phyloP scores from a whole-genome alignment of 164 flowering plant species.

The Vitis vinifera region ASM3070453v1 NC_081809.1:25602001-25602500 shows the following conservation, averaged over 20 bases:
- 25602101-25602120: too few species aligned
- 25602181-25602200: not conserved
- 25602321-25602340: not conserved
- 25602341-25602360: too few species aligned
- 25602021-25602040: too few species aligned
- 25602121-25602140: too few species aligned
- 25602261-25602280: not conserved
- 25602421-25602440: not conserved
- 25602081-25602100: too few species aligned
- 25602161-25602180: not conserved
- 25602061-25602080: not conserved
- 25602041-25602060: not conserved
- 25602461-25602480: not conserved
- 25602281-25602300: not conserved
- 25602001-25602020: too few species aligned
- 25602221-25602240: not conserved
- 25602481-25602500: not conserved
- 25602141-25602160: not conserved
- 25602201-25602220: not conserved
- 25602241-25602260: not conserved
- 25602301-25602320: not conserved
- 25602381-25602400: too few species aligned
- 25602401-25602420: not conserved
- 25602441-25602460: not conserved
- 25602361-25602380: too few species aligned